Percentiles rank a stretch among this genome's conserved stretches.
Evolutionary conservation across 768 basidiomycete species (phyloP).

Genomic region (Dentipellis sp.): DNA sequence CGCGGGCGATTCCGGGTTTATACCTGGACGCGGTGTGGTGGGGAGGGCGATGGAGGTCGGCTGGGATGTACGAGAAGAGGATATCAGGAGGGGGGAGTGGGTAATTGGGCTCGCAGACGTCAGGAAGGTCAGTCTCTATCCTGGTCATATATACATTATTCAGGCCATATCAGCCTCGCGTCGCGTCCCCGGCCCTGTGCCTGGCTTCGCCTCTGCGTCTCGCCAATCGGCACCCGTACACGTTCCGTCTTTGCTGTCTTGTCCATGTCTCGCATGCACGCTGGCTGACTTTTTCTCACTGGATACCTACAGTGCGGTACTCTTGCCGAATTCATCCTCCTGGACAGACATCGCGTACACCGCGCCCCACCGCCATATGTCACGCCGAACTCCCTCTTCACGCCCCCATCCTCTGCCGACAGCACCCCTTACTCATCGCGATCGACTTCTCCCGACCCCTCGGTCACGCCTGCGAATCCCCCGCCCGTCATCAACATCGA

Average conservation of each 20-base stretch:
- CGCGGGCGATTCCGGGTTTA: conserved; percentile 41
- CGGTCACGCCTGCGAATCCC: not conserved
- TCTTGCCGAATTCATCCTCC: conserved; percentile 79
- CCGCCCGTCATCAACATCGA: conserved; percentile 9
- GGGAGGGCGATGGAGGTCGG: conserved; percentile 79
- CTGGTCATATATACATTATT: conserved; percentile 4
- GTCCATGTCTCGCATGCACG: conserved; percentile 4
- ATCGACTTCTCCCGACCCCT: not conserved
- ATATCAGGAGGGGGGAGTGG: conserved; percentile 73
- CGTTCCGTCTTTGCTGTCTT: no score
- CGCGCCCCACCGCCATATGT: conserved; percentile 47
- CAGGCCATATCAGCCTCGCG: conserved; percentile 1
- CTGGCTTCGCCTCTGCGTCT: no score
- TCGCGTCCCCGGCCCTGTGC: no score
- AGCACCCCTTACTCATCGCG: conserved; percentile 4
- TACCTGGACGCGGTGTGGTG: conserved; percentile 83
- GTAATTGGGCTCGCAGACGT: conserved; percentile 75
- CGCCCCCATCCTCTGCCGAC: conserved; percentile 19
- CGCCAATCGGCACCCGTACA: no score
- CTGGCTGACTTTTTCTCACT: conserved; percentile 7
- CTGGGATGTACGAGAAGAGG: conserved; percentile 59
- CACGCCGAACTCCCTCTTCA: conserved; percentile 23
- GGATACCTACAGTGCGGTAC: conserved; percentile 56
- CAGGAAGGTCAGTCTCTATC: conserved; percentile 48
- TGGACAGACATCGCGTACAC: conserved; percentile 70